Evolutionary conservation across 2,329 filamentous ascomycete species (phyloP).

Genomic region (Aspergillus texensis): DNA sequence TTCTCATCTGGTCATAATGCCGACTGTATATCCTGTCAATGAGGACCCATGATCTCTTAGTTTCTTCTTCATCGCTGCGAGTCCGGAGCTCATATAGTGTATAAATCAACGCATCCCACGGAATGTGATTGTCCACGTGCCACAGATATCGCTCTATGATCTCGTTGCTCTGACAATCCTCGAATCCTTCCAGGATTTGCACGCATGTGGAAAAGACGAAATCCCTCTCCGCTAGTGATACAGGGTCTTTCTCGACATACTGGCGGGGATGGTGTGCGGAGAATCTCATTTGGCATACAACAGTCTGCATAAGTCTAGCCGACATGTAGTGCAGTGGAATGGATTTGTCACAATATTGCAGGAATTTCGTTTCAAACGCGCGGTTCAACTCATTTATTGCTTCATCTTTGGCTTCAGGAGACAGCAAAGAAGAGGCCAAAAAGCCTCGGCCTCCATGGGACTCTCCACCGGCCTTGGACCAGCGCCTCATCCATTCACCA

Average conservation of each 20-base stretch:
- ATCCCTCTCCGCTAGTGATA: slow-evolving; percentile 25
- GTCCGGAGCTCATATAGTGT: slow-evolving; percentile 48
- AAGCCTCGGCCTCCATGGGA: slow-evolving; percentile 26
- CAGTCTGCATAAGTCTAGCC: slow-evolving; percentile 47
- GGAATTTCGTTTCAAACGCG: slow-evolving; percentile 38
- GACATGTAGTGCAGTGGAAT: slow-evolving; percentile 51
- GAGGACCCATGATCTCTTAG: slow-evolving; percentile 47
- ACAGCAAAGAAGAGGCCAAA: slow-evolving; percentile 22
- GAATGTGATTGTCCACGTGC: slow-evolving; percentile 52
- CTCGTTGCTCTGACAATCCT: slow-evolving; percentile 35
- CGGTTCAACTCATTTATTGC: slow-evolving; percentile 40
- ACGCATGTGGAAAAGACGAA: slow-evolving; percentile 39
- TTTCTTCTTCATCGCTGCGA: slow-evolving; percentile 40
- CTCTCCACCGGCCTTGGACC: slow-evolving; percentile 15
- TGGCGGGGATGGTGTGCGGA: slow-evolving; percentile 49
- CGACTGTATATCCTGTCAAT: slow-evolving; percentile 48
- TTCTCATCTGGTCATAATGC: slow-evolving; percentile 34
- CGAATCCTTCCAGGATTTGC: slow-evolving; percentile 32
- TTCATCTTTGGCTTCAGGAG: slow-evolving; percentile 25
- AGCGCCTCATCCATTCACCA: slow-evolving; percentile 31
- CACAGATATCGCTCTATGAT: slow-evolving; percentile 47
- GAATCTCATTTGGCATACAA: slow-evolving; percentile 48
- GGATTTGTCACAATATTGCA: slow-evolving; percentile 40
- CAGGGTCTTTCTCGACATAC: slow-evolving; percentile 27
- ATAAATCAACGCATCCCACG: slow-evolving; percentile 57